These are phyloP conservation scores for Coprinopsis strossmayeri DNA, from an alignment of 768 basidiomycete genomes.

Conservation along the genomic window DNA sequence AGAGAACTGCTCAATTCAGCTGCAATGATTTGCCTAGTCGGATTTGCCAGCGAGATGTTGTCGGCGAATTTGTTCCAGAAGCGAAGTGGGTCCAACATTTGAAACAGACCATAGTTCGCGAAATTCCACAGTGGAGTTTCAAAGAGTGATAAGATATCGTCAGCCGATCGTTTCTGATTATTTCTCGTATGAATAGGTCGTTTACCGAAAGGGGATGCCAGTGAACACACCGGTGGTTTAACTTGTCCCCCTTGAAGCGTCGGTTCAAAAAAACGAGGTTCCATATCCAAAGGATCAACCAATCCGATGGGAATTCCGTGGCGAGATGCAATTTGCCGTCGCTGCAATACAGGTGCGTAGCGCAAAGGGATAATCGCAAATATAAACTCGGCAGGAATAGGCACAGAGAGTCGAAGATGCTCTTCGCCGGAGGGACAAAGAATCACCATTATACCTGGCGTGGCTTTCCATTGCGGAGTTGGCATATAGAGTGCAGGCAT, in stretches of 20 bases:
- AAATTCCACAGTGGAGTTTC: constrained; percentile 31
- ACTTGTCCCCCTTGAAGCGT: too few relatives aligned
- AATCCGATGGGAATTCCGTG: constrained; percentile 36
- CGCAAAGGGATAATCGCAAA: constrained; percentile 43
- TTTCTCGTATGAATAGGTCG: too few relatives aligned
- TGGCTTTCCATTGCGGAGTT: constrained; percentile 16
- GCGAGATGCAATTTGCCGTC: constrained; percentile 9
- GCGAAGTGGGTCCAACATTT: constrained; percentile 26
- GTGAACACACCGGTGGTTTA: too few relatives aligned
- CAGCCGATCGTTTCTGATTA: constrained; percentile 19
- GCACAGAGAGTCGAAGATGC: constrained; percentile 22
- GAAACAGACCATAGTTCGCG: constrained; percentile 14
- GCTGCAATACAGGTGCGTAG: constrained; percentile 36
- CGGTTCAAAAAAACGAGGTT: constrained; percentile 36
- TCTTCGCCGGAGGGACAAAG: constrained; percentile 29
- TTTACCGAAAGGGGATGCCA: too few relatives aligned
- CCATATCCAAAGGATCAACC: constrained; percentile 54
- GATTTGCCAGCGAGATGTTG: constrained; percentile 25
- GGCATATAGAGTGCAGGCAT: constrained; percentile 37
- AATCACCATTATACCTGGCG: constrained; percentile 31
- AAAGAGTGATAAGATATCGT: constrained; percentile 25
- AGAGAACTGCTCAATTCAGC: constrained; percentile 38
- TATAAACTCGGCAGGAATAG: constrained; percentile 33
- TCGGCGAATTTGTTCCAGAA: constrained; percentile 40
- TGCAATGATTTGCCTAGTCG: constrained; percentile 26